phyloP scores from a whole-genome alignment of 2,329 filamentous ascomycete species.

The Aspergillus sojae region DNA sequence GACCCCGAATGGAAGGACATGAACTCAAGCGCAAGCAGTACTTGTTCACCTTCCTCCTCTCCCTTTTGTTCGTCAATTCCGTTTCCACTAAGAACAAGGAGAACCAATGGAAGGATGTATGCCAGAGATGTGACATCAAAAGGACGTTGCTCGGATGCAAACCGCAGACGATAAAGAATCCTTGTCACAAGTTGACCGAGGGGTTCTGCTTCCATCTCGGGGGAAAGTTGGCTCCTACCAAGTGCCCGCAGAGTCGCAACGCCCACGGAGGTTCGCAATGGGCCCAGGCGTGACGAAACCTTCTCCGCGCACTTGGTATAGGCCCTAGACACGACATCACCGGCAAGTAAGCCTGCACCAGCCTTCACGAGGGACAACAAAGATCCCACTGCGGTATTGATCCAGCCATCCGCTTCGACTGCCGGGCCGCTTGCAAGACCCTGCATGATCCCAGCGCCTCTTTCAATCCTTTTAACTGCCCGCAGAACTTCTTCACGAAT shows the following conservation, averaged over 20 bases:
- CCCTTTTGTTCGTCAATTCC: constrained; percentile 65
- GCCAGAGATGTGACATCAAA: constrained; percentile 86
- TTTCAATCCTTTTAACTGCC: constrained; percentile 70
- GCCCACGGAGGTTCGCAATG: constrained; percentile 79
- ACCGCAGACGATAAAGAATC: constrained; percentile 86
- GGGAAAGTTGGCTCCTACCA: constrained; percentile 70
- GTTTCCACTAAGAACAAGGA: constrained; percentile 75
- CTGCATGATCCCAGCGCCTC: constrained; percentile 83
- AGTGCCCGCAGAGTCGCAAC: constrained; percentile 82
- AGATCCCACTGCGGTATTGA: constrained; percentile 75
- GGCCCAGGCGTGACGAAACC: constrained; percentile 72
- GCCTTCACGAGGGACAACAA: constrained; percentile 72
- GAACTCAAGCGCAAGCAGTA: constrained; percentile 86
- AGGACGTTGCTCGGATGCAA: constrained; percentile 88
- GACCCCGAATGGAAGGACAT: constrained; percentile 84
- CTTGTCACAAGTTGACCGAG: constrained; percentile 81
- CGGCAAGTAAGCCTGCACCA: constrained; percentile 79
- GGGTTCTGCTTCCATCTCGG: constrained; percentile 75
- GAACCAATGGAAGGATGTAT: constrained; percentile 81
- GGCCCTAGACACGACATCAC: constrained; percentile 73
- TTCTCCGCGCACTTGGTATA: constrained; percentile 80
- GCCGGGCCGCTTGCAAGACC: constrained; percentile 83
- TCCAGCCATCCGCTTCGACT: constrained; percentile 87
- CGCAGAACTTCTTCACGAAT: constrained; percentile 74
- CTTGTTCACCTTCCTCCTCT: constrained; percentile 86